Conservation (phyloP, 2,329 filamentous ascomycete genomes). For the Aspergillus floridensis region DNA sequence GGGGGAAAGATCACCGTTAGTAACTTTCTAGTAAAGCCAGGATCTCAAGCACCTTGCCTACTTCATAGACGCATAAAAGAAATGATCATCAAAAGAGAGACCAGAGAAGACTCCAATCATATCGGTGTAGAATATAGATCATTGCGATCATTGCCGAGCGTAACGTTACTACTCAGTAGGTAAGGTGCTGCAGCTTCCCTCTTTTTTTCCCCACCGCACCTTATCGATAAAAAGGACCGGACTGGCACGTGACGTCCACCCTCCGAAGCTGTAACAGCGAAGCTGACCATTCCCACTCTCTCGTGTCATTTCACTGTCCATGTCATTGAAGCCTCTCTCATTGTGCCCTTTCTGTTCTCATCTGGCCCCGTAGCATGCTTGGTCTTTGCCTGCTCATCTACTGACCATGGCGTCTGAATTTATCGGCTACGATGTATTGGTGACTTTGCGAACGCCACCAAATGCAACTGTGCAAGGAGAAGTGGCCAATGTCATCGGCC, state of each 20-base stretch:
- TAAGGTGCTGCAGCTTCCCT: too few relatives aligned
- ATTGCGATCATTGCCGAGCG: too few relatives aligned
- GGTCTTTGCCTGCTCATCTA: background rate
- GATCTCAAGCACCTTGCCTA: too few relatives aligned
- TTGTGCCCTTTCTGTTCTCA: background rate
- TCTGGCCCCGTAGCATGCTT: conserved; percentile 8
- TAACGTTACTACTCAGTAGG: too few relatives aligned
- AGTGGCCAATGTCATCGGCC: conserved; percentile 67
- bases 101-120: too few relatives aligned
- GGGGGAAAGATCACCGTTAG: too few relatives aligned
- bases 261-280: conserved; percentile 13
- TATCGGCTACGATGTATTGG: conserved; percentile 71
- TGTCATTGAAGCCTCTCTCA: background rate
- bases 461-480: conserved; percentile 66
- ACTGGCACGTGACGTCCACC: conserved; percentile 22
- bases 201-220: background rate
- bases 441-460: conserved; percentile 66
- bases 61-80: too few relatives aligned
- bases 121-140: too few relatives aligned
- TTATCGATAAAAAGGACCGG: conserved; percentile 25
- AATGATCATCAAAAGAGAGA: too few relatives aligned
- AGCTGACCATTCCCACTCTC: conserved; percentile 12
- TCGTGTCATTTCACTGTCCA: background rate
- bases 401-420: conserved; percentile 66
- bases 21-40: too few relatives aligned